Evolutionary conservation across 2,329 filamentous ascomycete genomes (phyloP).

Genomic region (Zalaria obscura): DNA sequence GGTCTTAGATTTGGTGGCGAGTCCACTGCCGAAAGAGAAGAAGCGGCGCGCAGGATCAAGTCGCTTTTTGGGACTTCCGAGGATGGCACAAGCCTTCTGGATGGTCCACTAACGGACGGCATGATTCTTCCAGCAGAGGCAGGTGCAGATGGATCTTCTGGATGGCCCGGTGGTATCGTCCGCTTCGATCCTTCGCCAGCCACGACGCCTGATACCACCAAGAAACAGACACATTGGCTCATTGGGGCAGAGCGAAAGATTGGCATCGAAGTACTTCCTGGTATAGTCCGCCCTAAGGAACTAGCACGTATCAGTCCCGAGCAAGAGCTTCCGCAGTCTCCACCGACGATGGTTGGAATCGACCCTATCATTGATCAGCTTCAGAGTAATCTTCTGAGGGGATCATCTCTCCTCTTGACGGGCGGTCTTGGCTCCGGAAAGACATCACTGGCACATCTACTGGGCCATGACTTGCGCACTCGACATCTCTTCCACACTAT

Average conservation of each 20-base stretch:
- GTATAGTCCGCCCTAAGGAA: slow-evolving; percentile 52
- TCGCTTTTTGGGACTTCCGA: slow-evolving; percentile 51
- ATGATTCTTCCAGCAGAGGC: slow-evolving; percentile 54
- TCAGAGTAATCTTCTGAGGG: slow-evolving; percentile 61
- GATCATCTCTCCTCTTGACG: slow-evolving; percentile 79
- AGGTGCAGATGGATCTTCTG: slow-evolving; percentile 38
- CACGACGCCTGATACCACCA: slow-evolving; percentile 21
- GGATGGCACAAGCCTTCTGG: slow-evolving; percentile 48
- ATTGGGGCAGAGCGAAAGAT: slow-evolving; percentile 62
- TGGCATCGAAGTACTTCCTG: slow-evolving; percentile 59
- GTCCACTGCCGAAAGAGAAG: slow-evolving; percentile 68
- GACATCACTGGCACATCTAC: slow-evolving; percentile 60
- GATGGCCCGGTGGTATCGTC: slow-evolving; percentile 74
- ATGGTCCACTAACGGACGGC: slow-evolving; percentile 80
- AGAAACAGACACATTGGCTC: slow-evolving; percentile 52
- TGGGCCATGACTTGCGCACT: slow-evolving; percentile 59
- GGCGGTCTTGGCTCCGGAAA: slow-evolving; percentile 87
- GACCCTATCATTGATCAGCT: slow-evolving; percentile 61
- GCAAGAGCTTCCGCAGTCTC: slow-evolving; percentile 38
- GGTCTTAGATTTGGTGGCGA: slow-evolving; percentile 75
- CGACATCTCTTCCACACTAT: slow-evolving; percentile 67
- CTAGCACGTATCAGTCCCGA: slow-evolving; percentile 35
- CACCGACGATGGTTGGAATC: slow-evolving; percentile 66
- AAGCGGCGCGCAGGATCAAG: slow-evolving; percentile 56
- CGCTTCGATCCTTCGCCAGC: slow-evolving; percentile 52